Evolutionary conservation across 2,329 filamentous ascomycete species (phyloP), one percentile per base, ranked within the genome.

Genomic region (Nigrospora osmanthi): DNA sequence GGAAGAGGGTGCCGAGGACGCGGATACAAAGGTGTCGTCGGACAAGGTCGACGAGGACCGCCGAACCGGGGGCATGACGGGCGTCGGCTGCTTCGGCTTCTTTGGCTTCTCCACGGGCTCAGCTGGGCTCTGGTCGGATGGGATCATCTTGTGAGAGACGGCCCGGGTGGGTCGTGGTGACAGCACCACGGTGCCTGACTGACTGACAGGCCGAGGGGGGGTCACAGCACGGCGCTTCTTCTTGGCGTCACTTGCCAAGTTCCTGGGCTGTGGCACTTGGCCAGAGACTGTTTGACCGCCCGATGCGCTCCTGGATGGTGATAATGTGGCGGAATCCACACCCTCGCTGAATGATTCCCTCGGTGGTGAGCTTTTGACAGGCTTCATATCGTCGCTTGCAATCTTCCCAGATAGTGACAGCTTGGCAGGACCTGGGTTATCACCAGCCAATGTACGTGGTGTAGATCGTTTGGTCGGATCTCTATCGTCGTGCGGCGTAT

Each of bases 21-120:
- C 67, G 2, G 59, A 63, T 16, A 54, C 69, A 50, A 75, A 75
- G 1, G 67, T 72, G 44, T 74, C 71, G 49, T 71, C 56, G 3
- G 71, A 73, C 5, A 67, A 70, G 6, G 52, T 56, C 3, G 68
- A 67, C 34, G 55, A 55, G 7, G 49, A 49, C 36, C 51, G 47
- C 9, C 48, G 44, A 35, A 28, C 23, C 23, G 23, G 23, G 23
- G 23, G 23, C 23, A 6, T 28, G 34, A 37, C 13, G 16, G 34
- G 34, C 23, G 16, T 16, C 15, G 19, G 34, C 35, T 30, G 42
- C 34, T 36, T 35, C 17, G 40, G 40, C 15, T 23, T 35, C 10
- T 15, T 15, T 6, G 31, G 15, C 32, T 28, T 28, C 23, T 28
- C 23, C 2, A 28, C 23, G 23, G 23, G 23, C 23, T 28, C 23